A percentile compares a stretch with the other conserved stretches of the same genome.
Evolutionary conservation across 129 eudicot genomes (phyloP).

Genomic region (Tagetes patula): DNA sequence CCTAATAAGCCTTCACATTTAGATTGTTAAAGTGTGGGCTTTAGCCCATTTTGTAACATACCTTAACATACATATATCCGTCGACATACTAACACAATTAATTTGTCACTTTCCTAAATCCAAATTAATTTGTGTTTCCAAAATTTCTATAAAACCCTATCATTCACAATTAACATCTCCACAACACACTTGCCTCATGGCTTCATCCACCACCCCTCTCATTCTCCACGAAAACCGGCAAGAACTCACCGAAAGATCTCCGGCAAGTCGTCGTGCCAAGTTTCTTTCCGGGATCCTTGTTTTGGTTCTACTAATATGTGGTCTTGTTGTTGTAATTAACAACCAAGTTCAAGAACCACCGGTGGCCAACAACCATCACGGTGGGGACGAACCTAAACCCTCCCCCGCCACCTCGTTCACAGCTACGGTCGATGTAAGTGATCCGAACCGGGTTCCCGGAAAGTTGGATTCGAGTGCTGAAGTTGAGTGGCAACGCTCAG

Average conservation of each 20-base stretch:
- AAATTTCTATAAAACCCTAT: conserved; percentile 27
- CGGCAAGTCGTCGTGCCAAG: conserved; percentile 22
- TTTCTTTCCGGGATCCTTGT: conserved; percentile 25
- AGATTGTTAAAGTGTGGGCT: too few relatives aligned
- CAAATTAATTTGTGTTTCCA: background rate
- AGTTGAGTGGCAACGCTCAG: conserved; percentile 77
- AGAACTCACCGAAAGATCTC: conserved; percentile 13
- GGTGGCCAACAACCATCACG: conserved; percentile 5
- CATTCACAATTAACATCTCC: conserved; percentile 2
- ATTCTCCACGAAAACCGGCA: conserved; percentile 19
- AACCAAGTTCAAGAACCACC: conserved; percentile 24
- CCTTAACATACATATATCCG: too few relatives aligned
- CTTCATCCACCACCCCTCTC: conserved; percentile 35
- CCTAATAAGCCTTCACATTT: too few relatives aligned
- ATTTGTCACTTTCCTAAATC: background rate
- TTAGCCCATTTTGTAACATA: too few relatives aligned
- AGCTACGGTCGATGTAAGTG: background rate
- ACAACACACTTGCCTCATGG: conserved; percentile 35
- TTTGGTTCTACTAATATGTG: conserved; percentile 8
- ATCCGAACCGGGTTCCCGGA: conserved; percentile 11
- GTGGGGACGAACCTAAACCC: conserved; percentile 1
- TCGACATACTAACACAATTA: background rate
- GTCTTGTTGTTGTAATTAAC: conserved; percentile 20
- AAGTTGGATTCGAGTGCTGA: conserved; percentile 37
- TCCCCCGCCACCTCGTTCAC: conserved; percentile 14